These are phyloP conservation scores for Pseudozyma flocculosa DNA, from an alignment of 1,284 basidiomycete species.

Conservation along the genomic window DNA sequence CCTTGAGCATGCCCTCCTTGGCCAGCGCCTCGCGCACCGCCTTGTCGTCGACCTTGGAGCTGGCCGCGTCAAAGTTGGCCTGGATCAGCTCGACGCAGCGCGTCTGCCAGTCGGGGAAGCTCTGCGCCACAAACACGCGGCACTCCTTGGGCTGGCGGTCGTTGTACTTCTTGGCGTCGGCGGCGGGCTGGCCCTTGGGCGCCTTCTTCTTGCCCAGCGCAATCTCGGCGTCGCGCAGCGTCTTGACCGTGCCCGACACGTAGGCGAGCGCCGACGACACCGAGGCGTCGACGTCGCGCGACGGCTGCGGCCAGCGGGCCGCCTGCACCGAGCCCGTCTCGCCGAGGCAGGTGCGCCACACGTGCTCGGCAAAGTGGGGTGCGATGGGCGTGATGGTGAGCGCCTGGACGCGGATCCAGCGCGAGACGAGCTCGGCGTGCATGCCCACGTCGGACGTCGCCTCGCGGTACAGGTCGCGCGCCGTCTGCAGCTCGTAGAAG, in stretches of 20 bases:
- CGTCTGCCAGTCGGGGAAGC: conserved; percentile 94
- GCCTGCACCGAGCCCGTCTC: conserved; percentile 77
- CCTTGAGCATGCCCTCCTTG: conserved; percentile 82
- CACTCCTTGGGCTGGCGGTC: conserved; percentile 69
- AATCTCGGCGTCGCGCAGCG: conserved; percentile 82
- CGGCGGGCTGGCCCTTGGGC: conserved; percentile 43
- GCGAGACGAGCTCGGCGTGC: conserved; percentile 72
- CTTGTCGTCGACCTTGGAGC: conserved; percentile 76
- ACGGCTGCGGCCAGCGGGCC: conserved; percentile 71
- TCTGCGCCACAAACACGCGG: conserved; percentile 82
- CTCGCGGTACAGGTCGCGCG: conserved; percentile 94
- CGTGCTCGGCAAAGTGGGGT: conserved; percentile 91
- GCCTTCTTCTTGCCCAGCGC: conserved; percentile 36
- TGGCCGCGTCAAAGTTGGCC: conserved; percentile 68
- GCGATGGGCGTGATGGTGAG: conserved; percentile 85
- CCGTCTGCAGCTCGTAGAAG: conserved; percentile 91
- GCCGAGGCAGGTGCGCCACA: conserved; percentile 74
- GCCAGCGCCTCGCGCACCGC: conserved; percentile 73
- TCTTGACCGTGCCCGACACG: conserved; percentile 82
- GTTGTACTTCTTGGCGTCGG: conserved; percentile 40
- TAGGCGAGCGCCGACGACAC: conserved; percentile 66
- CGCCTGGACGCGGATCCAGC: conserved; percentile 80
- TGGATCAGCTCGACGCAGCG: conserved; percentile 74
- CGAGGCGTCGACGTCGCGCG: conserved; percentile 65
- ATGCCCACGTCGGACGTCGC: conserved; percentile 79